Conservation (phyloP, 2,329 filamentous ascomycete genomes). For the Rutstroemia sydowiana region DNA sequence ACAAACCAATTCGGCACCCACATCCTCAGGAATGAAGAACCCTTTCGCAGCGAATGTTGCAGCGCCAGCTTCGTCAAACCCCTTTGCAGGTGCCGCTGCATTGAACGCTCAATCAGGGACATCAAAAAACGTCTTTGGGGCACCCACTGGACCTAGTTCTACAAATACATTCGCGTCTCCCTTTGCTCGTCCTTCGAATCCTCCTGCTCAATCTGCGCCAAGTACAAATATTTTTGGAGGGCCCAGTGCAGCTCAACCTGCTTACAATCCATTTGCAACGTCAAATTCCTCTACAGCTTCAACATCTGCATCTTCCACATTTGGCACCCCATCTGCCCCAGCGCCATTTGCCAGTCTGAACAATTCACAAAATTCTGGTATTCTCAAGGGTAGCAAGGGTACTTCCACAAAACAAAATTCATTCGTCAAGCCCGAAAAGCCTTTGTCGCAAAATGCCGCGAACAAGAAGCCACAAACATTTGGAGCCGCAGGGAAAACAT, state of each 20-base stretch:
- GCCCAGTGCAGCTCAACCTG: slow-evolving; percentile 2
- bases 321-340: slow-evolving; percentile 1
- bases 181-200: neutral
- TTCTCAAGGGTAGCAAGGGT: neutral
- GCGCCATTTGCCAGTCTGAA: neutral
- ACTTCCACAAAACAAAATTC: neutral
- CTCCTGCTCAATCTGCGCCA: neutral
- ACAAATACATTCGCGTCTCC: slow-evolving; percentile 4
- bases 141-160: neutral
- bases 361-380: neutral
- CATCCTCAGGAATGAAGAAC: slow-evolving; percentile 4
- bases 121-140: slow-evolving; percentile 1
- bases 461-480: neutral
- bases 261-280: slow-evolving; percentile 11
- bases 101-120: neutral
- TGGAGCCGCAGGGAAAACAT: neutral
- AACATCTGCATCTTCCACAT: neutral
- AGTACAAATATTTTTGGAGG: slow-evolving; percentile 10
- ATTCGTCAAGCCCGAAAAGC: neutral
- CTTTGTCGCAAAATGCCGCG: neutral
- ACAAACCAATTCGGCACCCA: neutral
- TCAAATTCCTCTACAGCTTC: neutral
- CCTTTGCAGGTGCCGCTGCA: slow-evolving; percentile 11
- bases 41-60: neutral
- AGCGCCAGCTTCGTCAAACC: slow-evolving; percentile 10